Evolutionary conservation across 441 rosid genomes (phyloP).

Genomic region (Pelargonium fulgidum): DNA sequence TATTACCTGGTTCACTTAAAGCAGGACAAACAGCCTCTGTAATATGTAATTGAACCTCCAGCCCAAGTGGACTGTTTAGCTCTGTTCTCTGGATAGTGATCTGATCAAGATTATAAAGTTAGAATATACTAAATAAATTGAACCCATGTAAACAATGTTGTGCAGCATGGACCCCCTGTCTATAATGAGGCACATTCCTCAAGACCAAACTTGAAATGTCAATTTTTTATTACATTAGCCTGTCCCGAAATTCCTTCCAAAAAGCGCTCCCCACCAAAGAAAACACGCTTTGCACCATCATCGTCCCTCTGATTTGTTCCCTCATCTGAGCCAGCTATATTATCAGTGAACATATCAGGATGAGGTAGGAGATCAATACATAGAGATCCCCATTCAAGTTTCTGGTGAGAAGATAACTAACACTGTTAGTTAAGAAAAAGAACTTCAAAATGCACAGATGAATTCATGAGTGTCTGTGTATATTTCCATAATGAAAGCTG

Average conservation of each 20-base stretch:
- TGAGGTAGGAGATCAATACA: constrained; percentile 97
- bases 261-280: constrained; percentile 98
- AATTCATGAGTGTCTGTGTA: too few relatives aligned
- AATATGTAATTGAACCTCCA: constrained; percentile 91
- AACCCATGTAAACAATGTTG: not conserved
- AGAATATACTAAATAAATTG: constrained; percentile 16
- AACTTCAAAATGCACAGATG: not conserved
- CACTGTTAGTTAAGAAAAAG: constrained; percentile 23
- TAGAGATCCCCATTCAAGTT: constrained; percentile 95
- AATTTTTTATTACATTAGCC: constrained; percentile 65
- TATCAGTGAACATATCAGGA: constrained; percentile 97
- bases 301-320: constrained; percentile 66
- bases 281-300: constrained; percentile 96
- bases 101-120: constrained; percentile 40
- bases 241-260: constrained; percentile 93
- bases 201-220: constrained; percentile 15
- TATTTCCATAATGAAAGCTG: too few relatives aligned
- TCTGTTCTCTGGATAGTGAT: constrained; percentile 96
- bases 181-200: constrained; percentile 12
- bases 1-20: constrained; percentile 91
- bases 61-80: constrained; percentile 82
- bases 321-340: constrained; percentile 59
- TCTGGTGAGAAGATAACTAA: constrained; percentile 46
- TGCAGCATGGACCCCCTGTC: not conserved
- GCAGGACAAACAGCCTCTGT: constrained; percentile 98